These are phyloP conservation scores for Orbilia javanica DNA, from an alignment of 2,329 filamentous ascomycete genomes.

Conservation along the genomic window DNA sequence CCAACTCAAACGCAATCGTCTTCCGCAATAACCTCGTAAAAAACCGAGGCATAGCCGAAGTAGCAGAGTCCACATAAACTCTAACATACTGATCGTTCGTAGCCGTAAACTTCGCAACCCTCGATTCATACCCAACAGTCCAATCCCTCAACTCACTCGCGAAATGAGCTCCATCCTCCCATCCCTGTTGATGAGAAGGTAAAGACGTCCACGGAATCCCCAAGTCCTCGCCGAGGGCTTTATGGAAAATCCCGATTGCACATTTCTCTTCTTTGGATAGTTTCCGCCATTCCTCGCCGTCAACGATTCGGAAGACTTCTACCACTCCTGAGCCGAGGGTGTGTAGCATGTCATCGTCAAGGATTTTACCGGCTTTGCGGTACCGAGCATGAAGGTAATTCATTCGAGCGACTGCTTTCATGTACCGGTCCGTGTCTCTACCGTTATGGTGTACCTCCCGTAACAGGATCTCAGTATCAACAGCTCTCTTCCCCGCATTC, in stretches of 20 bases:
- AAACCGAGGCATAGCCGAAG: conserved; percentile 53
- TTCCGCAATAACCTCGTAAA: conserved; percentile 39
- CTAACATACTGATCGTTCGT: conserved; percentile 66
- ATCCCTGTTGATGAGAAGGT: conserved; percentile 64
- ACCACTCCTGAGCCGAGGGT: conserved; percentile 28
- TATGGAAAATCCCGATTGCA: conserved; percentile 37
- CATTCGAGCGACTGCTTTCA: conserved; percentile 35
- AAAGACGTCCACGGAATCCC: conserved; percentile 26
- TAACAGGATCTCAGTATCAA: conserved; percentile 69
- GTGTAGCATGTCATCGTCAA: conserved; percentile 40
- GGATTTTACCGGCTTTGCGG: conserved; percentile 35
- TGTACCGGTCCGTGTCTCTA: conserved; percentile 64
- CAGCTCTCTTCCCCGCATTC: conserved; percentile 68
- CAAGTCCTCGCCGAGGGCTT: conserved; percentile 33
- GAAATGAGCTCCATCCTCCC: conserved; percentile 70
- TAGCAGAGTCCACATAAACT: conserved; percentile 65
- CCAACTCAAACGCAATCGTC: conserved; percentile 47
- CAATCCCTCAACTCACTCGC: conserved; percentile 69
- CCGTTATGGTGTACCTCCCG: conserved; percentile 67
- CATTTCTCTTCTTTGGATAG: conserved; percentile 30
- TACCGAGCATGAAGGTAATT: conserved; percentile 44
- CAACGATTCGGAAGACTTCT: conserved; percentile 13
- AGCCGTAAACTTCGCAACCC: conserved; percentile 59
- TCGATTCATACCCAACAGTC: conserved; percentile 71
- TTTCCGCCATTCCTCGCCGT: conserved; percentile 23